A percentile compares a stretch with the other conserved stretches of the same genome.
These are phyloP conservation scores for Pelagophyceae sp. DNA, from an alignment of 352 stramenopile genomes.

Conservation along the genomic window DNA sequence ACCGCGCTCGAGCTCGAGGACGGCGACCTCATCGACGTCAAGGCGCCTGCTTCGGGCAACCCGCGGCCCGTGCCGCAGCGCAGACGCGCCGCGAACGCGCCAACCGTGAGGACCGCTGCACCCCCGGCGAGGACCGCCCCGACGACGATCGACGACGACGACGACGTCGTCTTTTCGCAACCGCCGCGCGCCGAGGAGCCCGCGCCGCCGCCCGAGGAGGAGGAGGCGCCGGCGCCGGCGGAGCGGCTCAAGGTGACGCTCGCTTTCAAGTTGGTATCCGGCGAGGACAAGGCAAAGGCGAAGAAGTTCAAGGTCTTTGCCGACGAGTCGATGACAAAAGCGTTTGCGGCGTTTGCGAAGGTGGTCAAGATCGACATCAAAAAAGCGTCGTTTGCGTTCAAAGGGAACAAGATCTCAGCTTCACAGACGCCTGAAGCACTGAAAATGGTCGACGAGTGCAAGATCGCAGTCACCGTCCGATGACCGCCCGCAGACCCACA, in stretches of 20 bases:
- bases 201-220: neutral
- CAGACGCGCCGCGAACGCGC: neutral
- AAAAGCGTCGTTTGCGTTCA: neutral
- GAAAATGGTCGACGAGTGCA: neutral
- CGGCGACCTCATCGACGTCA: conserved; percentile 8
- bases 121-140: neutral
- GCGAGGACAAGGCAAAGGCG: neutral
- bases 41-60: neutral
- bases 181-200: neutral
- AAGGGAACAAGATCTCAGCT: neutral
- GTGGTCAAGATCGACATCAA: neutral
- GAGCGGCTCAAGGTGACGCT: neutral
- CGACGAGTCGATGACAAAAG: neutral
- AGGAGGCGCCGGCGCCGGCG: neutral
- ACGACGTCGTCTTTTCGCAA: neutral
- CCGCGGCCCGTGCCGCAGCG: neutral
- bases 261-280: neutral
- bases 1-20: neutral
- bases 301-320: conserved; percentile 9
- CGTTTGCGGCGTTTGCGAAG: neutral
- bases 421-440: neutral
- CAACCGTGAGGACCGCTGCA: neutral
- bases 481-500: no score
- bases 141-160: neutral
- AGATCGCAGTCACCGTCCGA: neutral